Evolutionary conservation across 192 early-diverging fungal species (phyloP).

Genomic region (Phlyctochytrium arcticum): DNA sequence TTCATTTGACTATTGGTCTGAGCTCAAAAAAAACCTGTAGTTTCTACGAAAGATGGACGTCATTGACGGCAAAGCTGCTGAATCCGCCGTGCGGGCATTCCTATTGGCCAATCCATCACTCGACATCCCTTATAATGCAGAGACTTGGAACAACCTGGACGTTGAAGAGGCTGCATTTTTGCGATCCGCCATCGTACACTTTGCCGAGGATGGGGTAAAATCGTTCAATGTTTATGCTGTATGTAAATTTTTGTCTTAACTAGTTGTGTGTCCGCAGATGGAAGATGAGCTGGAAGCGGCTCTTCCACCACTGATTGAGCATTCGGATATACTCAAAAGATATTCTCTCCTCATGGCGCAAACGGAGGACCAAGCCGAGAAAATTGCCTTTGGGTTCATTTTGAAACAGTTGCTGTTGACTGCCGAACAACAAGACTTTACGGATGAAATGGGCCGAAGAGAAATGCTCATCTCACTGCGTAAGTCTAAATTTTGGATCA

Average conservation of each 20-base stretch:
- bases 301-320: constrained; percentile 5
- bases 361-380: constrained; percentile 43
- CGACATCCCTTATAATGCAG: not conserved
- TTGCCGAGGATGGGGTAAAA: constrained; percentile 9
- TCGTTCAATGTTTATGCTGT: too few relatives aligned
- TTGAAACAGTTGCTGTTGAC: constrained; percentile 71
- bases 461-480: constrained; percentile 73
- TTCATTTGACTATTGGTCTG: not conserved
- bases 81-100: constrained; percentile 5
- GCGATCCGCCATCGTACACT: constrained; percentile 4
- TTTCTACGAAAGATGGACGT: constrained; percentile 20
- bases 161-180: constrained; percentile 48
- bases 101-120: constrained; percentile 5
- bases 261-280: constrained; percentile 1
- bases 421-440: constrained; percentile 73
- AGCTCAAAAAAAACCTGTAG: not conserved
- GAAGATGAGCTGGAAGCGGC: constrained; percentile 25
- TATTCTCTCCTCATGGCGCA: constrained; percentile 50
- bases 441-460: constrained; percentile 84
- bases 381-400: constrained; percentile 60
- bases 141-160: constrained; percentile 49
- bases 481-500: too few relatives aligned
- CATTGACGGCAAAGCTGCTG: constrained; percentile 6
- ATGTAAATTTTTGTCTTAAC: too few relatives aligned
- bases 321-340: constrained; percentile 13